These are phyloP conservation scores for Saccharomycopsis babjevae DNA, from an alignment of 805 yeast genomes.

Conservation along the genomic window DNA sequence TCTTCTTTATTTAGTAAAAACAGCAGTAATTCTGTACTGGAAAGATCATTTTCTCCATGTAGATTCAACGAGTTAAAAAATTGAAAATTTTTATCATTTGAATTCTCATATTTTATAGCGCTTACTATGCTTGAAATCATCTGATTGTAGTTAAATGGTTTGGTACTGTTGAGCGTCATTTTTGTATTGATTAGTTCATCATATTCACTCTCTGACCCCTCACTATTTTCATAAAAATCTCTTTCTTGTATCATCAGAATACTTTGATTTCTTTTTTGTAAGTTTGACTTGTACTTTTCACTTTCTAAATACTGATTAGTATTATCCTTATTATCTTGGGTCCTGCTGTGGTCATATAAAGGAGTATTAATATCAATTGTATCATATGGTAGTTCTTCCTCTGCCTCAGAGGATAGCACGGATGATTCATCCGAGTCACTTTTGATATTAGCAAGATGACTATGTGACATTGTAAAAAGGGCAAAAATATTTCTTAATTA, in stretches of 20 bases:
- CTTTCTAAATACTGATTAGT: not conserved
- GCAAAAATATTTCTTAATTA: too few species aligned
- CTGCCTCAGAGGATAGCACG: not conserved
- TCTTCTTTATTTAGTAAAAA: conserved; percentile 4
- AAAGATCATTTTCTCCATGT: not conserved
- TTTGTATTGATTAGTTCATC: not conserved
- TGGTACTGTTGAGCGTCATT: not conserved
- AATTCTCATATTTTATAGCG: not conserved
- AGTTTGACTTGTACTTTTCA: not conserved
- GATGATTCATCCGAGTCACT: not conserved
- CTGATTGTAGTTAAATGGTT: not conserved
- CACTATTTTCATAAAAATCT: not conserved
- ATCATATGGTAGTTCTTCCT: not conserved
- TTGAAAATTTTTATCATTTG: not conserved
- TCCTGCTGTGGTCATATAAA: not conserved
- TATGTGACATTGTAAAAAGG: not conserved
- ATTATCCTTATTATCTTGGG: not conserved
- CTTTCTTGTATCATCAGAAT: not conserved
- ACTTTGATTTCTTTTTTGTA: not conserved
- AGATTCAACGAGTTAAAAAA: not conserved
- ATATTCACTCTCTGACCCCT: not conserved
- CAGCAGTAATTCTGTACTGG: not conserved
- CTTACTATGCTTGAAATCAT: not conserved
- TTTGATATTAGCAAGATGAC: not conserved
- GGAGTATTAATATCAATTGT: conserved; percentile 35